Percentiles rank a stretch among this genome's conserved stretches.
These are phyloP conservation scores for Phytophthora cajani DNA, from an alignment of 352 stramenopile genomes.

Conservation along the genomic window DNA sequence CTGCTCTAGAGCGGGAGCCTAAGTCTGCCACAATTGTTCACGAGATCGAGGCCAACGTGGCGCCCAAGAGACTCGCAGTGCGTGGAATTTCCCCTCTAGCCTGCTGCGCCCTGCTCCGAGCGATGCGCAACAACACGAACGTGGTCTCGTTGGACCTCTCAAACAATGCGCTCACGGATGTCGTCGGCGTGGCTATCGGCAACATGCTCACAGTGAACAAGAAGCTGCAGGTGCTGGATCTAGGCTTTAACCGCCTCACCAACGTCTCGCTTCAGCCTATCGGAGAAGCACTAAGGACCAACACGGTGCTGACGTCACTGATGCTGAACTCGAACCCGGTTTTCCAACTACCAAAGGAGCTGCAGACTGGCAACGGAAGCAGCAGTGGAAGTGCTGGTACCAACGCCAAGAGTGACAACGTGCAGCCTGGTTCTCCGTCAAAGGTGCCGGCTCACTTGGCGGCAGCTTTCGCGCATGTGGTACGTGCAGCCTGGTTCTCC, in stretches of 20 bases:
- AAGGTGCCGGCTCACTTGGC: slow-evolving; percentile 26
- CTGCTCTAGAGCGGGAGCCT: slow-evolving; percentile 49
- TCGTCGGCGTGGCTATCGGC: slow-evolving; percentile 41
- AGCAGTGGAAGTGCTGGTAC: background rate
- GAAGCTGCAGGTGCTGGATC: slow-evolving; percentile 52
- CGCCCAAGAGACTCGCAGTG: slow-evolving; percentile 55
- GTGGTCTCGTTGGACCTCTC: slow-evolving; percentile 66
- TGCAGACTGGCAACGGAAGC: background rate
- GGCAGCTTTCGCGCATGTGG: slow-evolving; percentile 32
- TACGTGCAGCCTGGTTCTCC: slow-evolving; percentile 14
- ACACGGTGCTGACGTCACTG: slow-evolving; percentile 59
- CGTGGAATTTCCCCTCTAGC: slow-evolving; percentile 54
- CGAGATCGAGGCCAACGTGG: slow-evolving; percentile 59
- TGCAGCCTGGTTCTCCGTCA: slow-evolving; percentile 2
- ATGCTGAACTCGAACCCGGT: slow-evolving; percentile 70
- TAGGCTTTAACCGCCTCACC: slow-evolving; percentile 68
- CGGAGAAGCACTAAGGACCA: slow-evolving; percentile 46
- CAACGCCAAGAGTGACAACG: slow-evolving; percentile 10
- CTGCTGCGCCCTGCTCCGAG: slow-evolving; percentile 63
- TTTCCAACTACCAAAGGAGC: slow-evolving; percentile 40
- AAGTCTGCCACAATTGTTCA: slow-evolving; percentile 57
- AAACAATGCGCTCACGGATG: slow-evolving; percentile 62
- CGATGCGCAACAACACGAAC: slow-evolving; percentile 65
- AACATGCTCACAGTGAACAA: slow-evolving; percentile 73
- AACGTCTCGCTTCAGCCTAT: slow-evolving; percentile 42